phyloP scores from a whole-genome alignment of 495 filamentous ascomycete species.

The Penicillium tannophilum region DNA sequence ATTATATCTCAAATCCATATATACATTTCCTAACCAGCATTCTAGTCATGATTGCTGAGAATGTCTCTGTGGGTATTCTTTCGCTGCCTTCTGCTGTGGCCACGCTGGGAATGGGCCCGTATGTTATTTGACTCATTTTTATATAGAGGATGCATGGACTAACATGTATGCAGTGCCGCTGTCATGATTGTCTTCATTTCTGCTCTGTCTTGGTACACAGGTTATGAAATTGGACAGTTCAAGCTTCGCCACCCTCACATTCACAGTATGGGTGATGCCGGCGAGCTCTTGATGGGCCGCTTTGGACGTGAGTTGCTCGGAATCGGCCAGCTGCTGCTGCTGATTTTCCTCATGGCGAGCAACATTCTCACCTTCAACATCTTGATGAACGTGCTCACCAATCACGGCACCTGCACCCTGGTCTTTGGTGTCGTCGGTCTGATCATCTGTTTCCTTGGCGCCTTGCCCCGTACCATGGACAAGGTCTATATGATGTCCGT shows the following conservation, averaged over 20 bases:
- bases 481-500: constrained; percentile 62
- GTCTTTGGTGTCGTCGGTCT: constrained; percentile 67
- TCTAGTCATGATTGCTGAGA: constrained; percentile 65
- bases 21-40: constrained; percentile 2
- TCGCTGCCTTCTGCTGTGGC: constrained; percentile 66
- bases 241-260: constrained; percentile 50
- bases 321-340: constrained; percentile 61
- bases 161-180: constrained; percentile 32
- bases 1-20: not conserved
- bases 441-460: constrained; percentile 61
- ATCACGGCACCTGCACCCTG: constrained; percentile 66
- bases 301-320: constrained; percentile 65
- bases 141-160: not conserved
- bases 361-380: constrained; percentile 70
- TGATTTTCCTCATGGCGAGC: constrained; percentile 73
- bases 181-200: constrained; percentile 63
- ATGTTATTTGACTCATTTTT: constrained; percentile 17
- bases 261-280: constrained; percentile 70
- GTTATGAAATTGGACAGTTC: constrained; percentile 41
- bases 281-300: constrained; percentile 63
- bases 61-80: constrained; percentile 66
- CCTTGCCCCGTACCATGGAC: constrained; percentile 66
- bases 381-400: constrained; percentile 64
- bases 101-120: constrained; percentile 60
- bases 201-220: constrained; percentile 59